These are phyloP conservation scores for Pseudogymnoascus sp. DNA, from an alignment of 2,329 filamentous ascomycete species.

Conservation along the genomic window DNA sequence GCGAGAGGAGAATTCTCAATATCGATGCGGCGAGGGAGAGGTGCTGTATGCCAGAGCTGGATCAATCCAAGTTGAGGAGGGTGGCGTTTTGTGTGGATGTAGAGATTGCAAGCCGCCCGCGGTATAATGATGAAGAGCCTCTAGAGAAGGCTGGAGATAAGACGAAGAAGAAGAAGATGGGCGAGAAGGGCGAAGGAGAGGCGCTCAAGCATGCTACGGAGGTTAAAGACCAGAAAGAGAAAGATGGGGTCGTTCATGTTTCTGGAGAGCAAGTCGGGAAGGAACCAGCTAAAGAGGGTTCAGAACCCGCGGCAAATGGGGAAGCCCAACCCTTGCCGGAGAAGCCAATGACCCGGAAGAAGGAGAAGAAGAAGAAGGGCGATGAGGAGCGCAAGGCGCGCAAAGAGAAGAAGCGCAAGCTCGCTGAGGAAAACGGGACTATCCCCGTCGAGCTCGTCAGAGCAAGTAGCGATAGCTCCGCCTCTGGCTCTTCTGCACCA, in stretches of 20 bases:
- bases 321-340: slow-evolving; percentile 13
- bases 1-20: slow-evolving; percentile 76
- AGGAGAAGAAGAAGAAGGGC: slow-evolving; percentile 92
- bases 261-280: slow-evolving; percentile 35
- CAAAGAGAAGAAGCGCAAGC: slow-evolving; percentile 77
- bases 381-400: slow-evolving; percentile 88
- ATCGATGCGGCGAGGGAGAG: slow-evolving; percentile 72
- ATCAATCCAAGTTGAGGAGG: slow-evolving; percentile 70
- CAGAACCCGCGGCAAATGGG: slow-evolving; percentile 25
- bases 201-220: slow-evolving; percentile 61
- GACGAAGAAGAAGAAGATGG: slow-evolving; percentile 54
- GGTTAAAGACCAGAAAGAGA: slow-evolving; percentile 51
- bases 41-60: slow-evolving; percentile 70
- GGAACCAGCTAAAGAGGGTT: slow-evolving; percentile 32
- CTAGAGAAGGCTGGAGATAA: slow-evolving; percentile 42
- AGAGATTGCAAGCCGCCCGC: slow-evolving; percentile 84
- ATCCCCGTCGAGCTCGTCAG: slow-evolving; percentile 76
- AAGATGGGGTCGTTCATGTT: slow-evolving; percentile 36
- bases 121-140: slow-evolving; percentile 51
- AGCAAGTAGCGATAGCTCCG: slow-evolving; percentile 54
- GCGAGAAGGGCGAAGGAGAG: slow-evolving; percentile 66
- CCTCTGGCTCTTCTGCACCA: slow-evolving; percentile 24
- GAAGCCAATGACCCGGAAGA: slow-evolving; percentile 57
- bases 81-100: slow-evolving; percentile 97
- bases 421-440: slow-evolving; percentile 79